Evolutionary conservation across 305 asterid genomes (phyloP), one percentile per base, ranked within the genome.

Genomic region (Salvia sclarea): DNA sequence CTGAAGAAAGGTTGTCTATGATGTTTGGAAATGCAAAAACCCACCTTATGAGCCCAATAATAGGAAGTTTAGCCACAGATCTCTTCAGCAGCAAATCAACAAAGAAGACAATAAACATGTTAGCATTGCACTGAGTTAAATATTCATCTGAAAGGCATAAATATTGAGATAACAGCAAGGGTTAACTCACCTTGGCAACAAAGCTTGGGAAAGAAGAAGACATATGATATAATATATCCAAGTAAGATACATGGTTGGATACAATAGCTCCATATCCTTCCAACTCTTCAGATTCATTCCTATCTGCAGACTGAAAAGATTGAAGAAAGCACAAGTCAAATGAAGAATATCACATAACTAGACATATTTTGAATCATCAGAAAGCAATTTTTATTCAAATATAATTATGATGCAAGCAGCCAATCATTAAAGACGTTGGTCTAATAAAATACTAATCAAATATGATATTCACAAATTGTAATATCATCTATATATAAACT

Each of bases 31-130:
- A 40, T 30, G 68, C 67, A 68, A 16, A 53, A 74, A 76, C 85
- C 66, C 60, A 80, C 85, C 85, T 74, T 85, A 92, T 86, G 69
- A 89, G 95, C 76, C 98, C 98, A 79, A 92, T 76, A 50, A 92
- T 88, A 68, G 98, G 98, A 80, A 92, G 98, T 76, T 79, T 87
- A 71, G 83, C 91, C 82, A 88, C 97, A 33, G 97, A 91, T 74
- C 95, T 85, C 97, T 91, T 74, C 83, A 76, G 79, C 77, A 66
- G 72, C 74, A 77, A 66, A 21, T 76, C 66, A 73, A 44, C 72
- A 68, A 57, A 76, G 20, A 24, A 65, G 62, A 65, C 48, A 55
- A 52, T 25, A 63, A 18, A 38, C 16, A 61, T 49, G 72, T 67
- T 44, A 77, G 68, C 45, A 70, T 31, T 20, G 53, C 40, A 54